Evolutionary conservation across 768 basidiomycete species (phyloP), one percentile per base, ranked within the genome.

Genomic region (Aureoboletus auriporus): DNA sequence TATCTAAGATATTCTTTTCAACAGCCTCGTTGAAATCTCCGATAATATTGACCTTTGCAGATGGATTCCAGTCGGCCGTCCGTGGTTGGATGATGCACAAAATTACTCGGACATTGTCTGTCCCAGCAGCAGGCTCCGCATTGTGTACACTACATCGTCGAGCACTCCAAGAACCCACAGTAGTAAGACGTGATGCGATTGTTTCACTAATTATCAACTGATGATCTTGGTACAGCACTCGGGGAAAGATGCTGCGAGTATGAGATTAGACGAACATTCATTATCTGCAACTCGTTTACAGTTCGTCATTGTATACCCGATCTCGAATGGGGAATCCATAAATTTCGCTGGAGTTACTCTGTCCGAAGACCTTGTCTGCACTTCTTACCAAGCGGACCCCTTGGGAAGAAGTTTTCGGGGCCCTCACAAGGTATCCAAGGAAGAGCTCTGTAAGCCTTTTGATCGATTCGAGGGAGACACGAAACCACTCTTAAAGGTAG

Each of bases 301-400:
- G 85, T 79, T 79, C 58, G 60, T 84, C 36, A 71, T 86, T 13
- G 76, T 73, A 2, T 86, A 87, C 60, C 77, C 83, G 0, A 79
- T 87, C 12, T 70, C 78, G 4, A 71, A 71, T 28, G 82, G 83
- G 6, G 75, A 70, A 53, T 64, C 74, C 50, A 68, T 89, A 55
- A 89, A 86, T 55, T 73, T 86, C 47, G 84, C 76, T 14, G 82
- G 80, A 1, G 82, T 83, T 56, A 70, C 65, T 23, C 61, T 74
- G 16, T 67, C 70, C 23, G 74, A 75, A 50, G 76, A 82, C 27
- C 67, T 76, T n/a, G 76, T 84, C 54, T 66, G 70, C 49, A 76
- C 81, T 2, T 61, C 62, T 20, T 79, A 66, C 30, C 23, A 64
- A 33, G 10, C 35, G 1, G 56, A 56, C 31, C 41, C 61, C 6